A percentile compares a stretch with the other conserved stretches of the same genome.
Evolutionary conservation across 805 yeast species (phyloP).

Genomic region (Zygotorulaspora chibaensis): DNA sequence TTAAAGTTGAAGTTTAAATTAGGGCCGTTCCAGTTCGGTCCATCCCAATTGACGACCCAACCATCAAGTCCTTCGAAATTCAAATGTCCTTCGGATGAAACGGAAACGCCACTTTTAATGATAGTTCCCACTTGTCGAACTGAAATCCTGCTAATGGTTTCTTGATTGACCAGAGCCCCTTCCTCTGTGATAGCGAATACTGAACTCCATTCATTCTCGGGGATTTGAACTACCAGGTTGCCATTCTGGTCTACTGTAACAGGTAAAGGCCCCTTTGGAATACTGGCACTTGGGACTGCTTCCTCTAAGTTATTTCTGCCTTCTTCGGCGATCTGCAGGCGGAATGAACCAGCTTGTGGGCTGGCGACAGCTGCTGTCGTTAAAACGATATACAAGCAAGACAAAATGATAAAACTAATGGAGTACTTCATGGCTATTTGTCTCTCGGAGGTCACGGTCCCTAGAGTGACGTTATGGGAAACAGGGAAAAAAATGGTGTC

Average conservation of each 20-base stretch:
- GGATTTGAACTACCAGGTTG: constrained; percentile 1
- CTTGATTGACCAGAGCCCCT: neutral
- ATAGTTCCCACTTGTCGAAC: neutral
- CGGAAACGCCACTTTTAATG: neutral
- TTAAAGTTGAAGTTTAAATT: neutral
- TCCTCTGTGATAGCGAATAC: neutral
- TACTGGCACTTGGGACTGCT: neutral
- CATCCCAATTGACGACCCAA: constrained; percentile 8
- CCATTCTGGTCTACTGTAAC: constrained; percentile 2
- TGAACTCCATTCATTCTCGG: neutral
- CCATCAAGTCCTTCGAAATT: neutral
- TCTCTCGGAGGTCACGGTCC: too few species aligned
- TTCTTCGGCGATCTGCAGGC: constrained; percentile 1
- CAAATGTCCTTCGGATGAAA: neutral
- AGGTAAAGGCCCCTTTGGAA: constrained; percentile 4
- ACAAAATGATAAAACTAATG: neutral
- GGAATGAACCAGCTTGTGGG: neutral
- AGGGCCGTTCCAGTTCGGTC: constrained; percentile 1
- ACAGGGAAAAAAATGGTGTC: too few species aligned
- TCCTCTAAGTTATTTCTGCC: neutral
- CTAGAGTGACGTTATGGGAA: too few species aligned
- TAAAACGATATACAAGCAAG: neutral
- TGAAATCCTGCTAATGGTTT: neutral
- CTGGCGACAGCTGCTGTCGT: neutral
- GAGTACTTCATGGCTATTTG: too few species aligned